Evolutionary conservation across 2,329 filamentous ascomycete species (phyloP), one percentile per base, ranked within the genome.

Genomic region (Phaeophleospora eucalypticola): DNA sequence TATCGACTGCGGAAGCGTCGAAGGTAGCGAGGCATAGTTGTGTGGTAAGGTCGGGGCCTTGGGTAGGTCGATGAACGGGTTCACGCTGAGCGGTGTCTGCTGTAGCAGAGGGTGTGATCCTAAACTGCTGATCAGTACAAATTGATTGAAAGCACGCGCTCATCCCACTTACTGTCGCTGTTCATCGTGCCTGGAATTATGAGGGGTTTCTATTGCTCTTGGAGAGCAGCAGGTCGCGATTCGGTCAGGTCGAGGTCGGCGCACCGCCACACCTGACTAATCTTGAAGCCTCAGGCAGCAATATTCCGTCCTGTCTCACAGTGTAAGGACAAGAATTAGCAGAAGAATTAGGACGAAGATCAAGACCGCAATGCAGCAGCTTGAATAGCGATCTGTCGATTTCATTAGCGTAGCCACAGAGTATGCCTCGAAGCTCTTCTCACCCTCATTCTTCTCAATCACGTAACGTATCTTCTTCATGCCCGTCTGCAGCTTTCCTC

Each of bases 81-180:
- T 96, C 36, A 97, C 89, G 41, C 89, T 94, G 45, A 98, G 75
- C 21, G 93, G 89, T 34, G 97, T 83, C 71, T 98, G 93, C 57
- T 90, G 87, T 38, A 98, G 82, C 55, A 96, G 81, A 14, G 86
- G 87, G 71, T 96, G 89, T 14, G 89, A 83, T 54, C 69, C 71
- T 74, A 44, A 19, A 18, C 4, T 1, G n/a, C 32, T 35, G 33
- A 43, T 51, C 19, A 15, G 47, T 33, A 12, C 6, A 16, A 19
- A 17, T 3, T 12, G 12, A 12, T 12, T 29, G 12, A 6, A 7
- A 12, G 6, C 24, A 12, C 24, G 12, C 24, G 24, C 24, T 17
- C 7, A 9, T n/a, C 17, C 7, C 8, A 42, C 54, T 46, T 49
- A 65, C 63, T 60, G 46, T 64, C 61, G 42, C 63, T 57, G 45